Conservation (phyloP, 179 eudicot genomes). For the Amaranthus tricolor region DNA sequence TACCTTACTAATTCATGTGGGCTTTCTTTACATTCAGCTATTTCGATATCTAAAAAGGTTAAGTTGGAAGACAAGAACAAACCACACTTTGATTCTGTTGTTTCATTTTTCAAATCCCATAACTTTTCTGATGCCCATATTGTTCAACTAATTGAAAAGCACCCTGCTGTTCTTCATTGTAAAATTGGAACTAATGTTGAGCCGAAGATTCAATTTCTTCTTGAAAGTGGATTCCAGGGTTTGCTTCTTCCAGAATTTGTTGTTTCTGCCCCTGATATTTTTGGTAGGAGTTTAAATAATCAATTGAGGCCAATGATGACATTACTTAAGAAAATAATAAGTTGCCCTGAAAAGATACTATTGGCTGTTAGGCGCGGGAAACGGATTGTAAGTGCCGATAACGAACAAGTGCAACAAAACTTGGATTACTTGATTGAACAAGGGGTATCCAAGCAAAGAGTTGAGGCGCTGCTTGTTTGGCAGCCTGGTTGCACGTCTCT, state of each 20-base stretch:
- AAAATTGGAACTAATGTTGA: conserved; percentile 4
- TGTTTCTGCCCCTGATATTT: background rate
- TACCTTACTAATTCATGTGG: conserved; percentile 19
- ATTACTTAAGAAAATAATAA: background rate
- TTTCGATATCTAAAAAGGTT: conserved; percentile 1
- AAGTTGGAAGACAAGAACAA: conserved; percentile 7
- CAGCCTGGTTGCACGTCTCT: conserved; percentile 13
- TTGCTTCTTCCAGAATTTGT: conserved; percentile 5
- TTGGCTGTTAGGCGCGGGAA: conserved; percentile 1
- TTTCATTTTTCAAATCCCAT: conserved; percentile 6
- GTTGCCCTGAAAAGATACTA: background rate
- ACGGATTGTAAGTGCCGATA: conserved; percentile 12
- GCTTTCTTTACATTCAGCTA: conserved; percentile 16
- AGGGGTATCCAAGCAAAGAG: conserved; percentile 2
- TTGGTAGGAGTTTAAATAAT: conserved; percentile 12
- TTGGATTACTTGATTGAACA: conserved; percentile 8
- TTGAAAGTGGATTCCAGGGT: conserved; percentile 15
- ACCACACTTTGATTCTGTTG: conserved; percentile 14
- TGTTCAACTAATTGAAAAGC: background rate
- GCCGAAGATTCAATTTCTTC: conserved; percentile 9
- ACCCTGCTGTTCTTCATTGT: conserved; percentile 3
- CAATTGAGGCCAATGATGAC: conserved; percentile 17
- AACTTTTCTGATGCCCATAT: conserved; percentile 9
- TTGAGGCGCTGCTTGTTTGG: conserved; percentile 11
- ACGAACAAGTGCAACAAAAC: background rate